Conservation (phyloP, 108 stramenopile species). For the Epithemia pelagica region DNA sequence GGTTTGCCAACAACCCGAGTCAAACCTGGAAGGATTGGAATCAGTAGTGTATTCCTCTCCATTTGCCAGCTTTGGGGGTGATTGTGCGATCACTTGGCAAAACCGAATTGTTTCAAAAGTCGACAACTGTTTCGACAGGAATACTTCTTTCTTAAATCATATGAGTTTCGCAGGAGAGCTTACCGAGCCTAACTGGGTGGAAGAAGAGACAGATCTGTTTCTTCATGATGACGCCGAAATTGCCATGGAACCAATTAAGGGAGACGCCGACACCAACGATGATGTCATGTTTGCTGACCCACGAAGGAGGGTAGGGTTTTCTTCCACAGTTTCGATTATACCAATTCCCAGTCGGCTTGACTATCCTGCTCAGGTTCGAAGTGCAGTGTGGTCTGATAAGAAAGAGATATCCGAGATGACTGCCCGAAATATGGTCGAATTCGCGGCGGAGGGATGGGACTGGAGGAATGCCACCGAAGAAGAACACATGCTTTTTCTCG, state of each 20-base stretch:
- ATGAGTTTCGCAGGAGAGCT: no score
- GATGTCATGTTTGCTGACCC: neutral
- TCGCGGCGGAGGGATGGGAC: slow-evolving; percentile 77
- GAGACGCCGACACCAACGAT: no score
- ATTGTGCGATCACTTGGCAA: no score
- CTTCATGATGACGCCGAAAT: neutral
- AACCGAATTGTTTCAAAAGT: no score
- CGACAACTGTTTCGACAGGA: no score
- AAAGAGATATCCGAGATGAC: neutral
- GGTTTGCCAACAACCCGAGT: no score
- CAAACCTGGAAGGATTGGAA: no score
- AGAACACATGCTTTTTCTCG: slow-evolving; percentile 74
- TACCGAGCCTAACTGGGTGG: no score
- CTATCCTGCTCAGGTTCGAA: neutral
- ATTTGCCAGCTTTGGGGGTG: no score
- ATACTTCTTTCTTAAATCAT: no score
- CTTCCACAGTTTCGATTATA: neutral
- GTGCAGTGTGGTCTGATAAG: neutral
- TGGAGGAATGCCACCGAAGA: slow-evolving; percentile 81
- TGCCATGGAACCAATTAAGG: neutral
- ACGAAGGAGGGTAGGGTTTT: neutral
- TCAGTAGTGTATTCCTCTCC: no score
- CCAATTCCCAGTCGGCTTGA: neutral
- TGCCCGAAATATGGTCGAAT: slow-evolving; percentile 57
- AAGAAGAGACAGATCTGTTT: no score